Evolutionary conservation across 2,329 filamentous ascomycete genomes (phyloP), one percentile per base, ranked within the genome.

Genomic region (Penicillium crustosum): DNA sequence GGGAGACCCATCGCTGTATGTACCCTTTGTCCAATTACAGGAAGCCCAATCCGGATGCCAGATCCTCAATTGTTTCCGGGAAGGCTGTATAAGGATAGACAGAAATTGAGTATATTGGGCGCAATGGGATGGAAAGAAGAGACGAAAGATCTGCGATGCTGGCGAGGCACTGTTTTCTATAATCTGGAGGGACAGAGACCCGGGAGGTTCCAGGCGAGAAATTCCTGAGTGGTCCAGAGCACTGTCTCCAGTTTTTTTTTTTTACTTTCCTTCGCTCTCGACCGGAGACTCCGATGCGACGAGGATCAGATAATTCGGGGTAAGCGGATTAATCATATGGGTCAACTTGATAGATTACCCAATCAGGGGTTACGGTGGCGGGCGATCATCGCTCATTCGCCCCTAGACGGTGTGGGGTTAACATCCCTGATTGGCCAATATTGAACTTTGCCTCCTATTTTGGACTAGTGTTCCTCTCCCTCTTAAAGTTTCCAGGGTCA

Each of bases 1-100:
- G 39, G 41, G 55, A 58, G 27, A 39, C 56, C 39, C 61, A 63
- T 63, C 17, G 15, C 29, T 43, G 45, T n/a, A 19, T 15, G 12
- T 6, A 7, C 12, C 38, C n/a, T 42, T 25, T 1, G 10, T 42
- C 21, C 13, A 2, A n/a, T 15, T 8, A n/a, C 38, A 17, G 13
- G 25, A 41, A n/a, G 12, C 12, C 21, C 29, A 27, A n/a, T 23
- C 17, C 7, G 8, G 9, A 29, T 35, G 21, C n/a, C n/a, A 38
- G 23, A 23, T 50, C 45, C 29, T 29, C 21, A 29, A 21, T 36
- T 13, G 12, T 13, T 47, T 39, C 6, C 6, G 9, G 33, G 27
- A 12, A 49, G 21, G 12, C n/a, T 21, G 6, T 49, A 21, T 49
- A 29, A 41, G 31, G 31, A 38, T 39, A 21, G 21, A 23, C 53